Base-by-base conservation (phyloP, 352 stramenopile genomes). In the Phytophthora fragariae region DNA sequence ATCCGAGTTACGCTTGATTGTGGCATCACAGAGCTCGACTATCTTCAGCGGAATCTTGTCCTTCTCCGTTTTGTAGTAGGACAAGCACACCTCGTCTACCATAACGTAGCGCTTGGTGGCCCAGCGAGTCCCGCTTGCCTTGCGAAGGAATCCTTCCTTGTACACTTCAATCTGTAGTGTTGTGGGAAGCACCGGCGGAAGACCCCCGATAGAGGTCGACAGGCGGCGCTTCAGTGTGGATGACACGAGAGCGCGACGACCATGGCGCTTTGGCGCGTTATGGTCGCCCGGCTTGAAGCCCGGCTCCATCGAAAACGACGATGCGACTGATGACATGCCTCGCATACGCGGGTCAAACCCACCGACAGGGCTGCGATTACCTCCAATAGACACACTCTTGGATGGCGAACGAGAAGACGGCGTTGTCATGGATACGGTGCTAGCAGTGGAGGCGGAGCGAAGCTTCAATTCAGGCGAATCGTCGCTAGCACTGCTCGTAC, bases 51-150 rank as follows among this genome's bases (percentile, higher is more conserved):
- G 91, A 57, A 97, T 93, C 61, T 85, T 85, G 60, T 97, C 90
- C 37, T 93, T 94, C 17, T 89, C 80, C 0, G 80, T 83, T 77
- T 96, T 97, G 82, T 96, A 97, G 75, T 93, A 94, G 15, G 90
- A 91, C 55, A 97, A 66, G 62, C 87, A 95, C 5, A 88, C 77
- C 57, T 96, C 87, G 60, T 97, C 91, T 15, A 96, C 81, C 72
- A 97, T 89, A 46, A 97, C 91, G 72, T 96, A 95, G 4, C 91
- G 89, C 72, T 96, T 96, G 15, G 81, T 93, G 5, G 91, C 91
- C 83, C 89, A 92, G 5, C 88, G 88, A 71, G 89, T 91, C 3
- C 89, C 89, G 29, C 88, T 96, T 15, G 88, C 86, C 65, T 93
- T 97, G 70, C 86, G 88, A 50, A 97, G 55, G 64, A 91, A 95